Conservation (phyloP, 140 eudicot species). For the Ambrosia hybrid region DNA sequence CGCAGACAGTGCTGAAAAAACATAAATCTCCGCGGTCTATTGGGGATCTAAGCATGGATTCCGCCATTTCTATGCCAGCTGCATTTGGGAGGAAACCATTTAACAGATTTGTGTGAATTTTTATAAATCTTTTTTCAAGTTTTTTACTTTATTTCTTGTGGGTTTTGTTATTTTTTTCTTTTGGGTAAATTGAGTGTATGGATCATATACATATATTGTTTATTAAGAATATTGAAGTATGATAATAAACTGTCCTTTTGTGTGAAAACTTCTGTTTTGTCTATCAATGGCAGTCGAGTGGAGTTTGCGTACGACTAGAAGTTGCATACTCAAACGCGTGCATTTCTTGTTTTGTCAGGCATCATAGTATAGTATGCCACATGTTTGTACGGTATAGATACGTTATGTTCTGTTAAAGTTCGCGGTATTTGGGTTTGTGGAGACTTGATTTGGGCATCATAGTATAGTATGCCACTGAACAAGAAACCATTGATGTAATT, state of each 20-base stretch:
- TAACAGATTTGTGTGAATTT: slow-evolving; percentile 88
- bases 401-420: no score
- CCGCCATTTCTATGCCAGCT: slow-evolving; percentile 89
- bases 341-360: neutral
- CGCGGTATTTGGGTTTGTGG: no score
- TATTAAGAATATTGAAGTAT: slow-evolving; percentile 46
- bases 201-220: slow-evolving; percentile 24
- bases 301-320: neutral
- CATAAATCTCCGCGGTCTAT: slow-evolving; percentile 53
- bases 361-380: no score
- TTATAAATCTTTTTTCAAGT: slow-evolving; percentile 11
- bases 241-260: slow-evolving; percentile 32
- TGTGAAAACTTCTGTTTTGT: slow-evolving; percentile 7
- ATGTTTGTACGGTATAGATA: no score
- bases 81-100: slow-evolving; percentile 80
- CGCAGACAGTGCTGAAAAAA: slow-evolving; percentile 50
- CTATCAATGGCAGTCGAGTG: neutral
- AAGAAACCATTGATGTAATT: no score
- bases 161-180: slow-evolving; percentile 15
- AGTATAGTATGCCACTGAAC: no score
- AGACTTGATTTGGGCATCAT: no score
- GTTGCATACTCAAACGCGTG: neutral
- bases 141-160: slow-evolving; percentile 15
- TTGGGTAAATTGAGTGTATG: slow-evolving; percentile 37
- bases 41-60: slow-evolving; percentile 77